Evolutionary conservation across 2,329 filamentous ascomycete genomes (phyloP).

Genomic region (Fusarium torulosum): DNA sequence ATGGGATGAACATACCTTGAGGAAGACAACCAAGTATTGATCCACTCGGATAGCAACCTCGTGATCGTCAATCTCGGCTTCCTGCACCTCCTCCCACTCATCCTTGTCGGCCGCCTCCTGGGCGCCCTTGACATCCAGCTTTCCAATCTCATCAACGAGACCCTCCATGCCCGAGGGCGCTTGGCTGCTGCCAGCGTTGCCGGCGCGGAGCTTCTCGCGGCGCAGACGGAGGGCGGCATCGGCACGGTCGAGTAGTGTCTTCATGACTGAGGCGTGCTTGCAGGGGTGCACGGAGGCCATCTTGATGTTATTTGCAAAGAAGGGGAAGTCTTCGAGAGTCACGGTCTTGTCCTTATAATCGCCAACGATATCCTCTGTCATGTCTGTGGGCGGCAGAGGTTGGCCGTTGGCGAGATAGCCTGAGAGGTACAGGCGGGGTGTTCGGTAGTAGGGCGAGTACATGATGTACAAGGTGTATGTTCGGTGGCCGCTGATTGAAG

Average conservation of each 20-base stretch:
- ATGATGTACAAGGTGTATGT: conserved; percentile 99
- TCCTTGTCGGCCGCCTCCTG: conserved; percentile 66
- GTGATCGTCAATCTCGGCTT: conserved; percentile 72
- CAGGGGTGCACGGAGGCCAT: conserved; percentile 98
- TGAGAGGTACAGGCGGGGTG: conserved; percentile 92
- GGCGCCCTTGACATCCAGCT: conserved; percentile 68
- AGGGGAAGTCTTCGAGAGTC: conserved; percentile 96
- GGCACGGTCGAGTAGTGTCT: conserved; percentile 92
- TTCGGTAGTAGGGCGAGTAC: conserved; percentile 97
- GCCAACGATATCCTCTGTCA: conserved; percentile 97
- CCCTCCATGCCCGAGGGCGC: conserved; percentile 77
- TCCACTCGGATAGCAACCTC: conserved; percentile 88
- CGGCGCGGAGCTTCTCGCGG: conserved; percentile 79
- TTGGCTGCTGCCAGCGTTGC: conserved; percentile 50
- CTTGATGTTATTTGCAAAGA: conserved; percentile 90
- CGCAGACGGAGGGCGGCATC: conserved; percentile 92
- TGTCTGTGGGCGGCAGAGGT: conserved; percentile 82
- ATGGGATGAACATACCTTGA: conserved; percentile 71
- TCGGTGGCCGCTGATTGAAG: conserved; percentile 75
- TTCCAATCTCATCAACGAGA: conserved; percentile 83
- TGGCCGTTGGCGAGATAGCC: conserved; percentile 86
- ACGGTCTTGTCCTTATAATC: conserved; percentile 99
- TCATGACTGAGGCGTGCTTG: conserved; percentile 98
- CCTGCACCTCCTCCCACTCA: conserved; percentile 75
- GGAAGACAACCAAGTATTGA: conserved; percentile 87